Base-by-base conservation (phyloP, 140 eudicot genomes). In the Cichorium intybus region DNA sequence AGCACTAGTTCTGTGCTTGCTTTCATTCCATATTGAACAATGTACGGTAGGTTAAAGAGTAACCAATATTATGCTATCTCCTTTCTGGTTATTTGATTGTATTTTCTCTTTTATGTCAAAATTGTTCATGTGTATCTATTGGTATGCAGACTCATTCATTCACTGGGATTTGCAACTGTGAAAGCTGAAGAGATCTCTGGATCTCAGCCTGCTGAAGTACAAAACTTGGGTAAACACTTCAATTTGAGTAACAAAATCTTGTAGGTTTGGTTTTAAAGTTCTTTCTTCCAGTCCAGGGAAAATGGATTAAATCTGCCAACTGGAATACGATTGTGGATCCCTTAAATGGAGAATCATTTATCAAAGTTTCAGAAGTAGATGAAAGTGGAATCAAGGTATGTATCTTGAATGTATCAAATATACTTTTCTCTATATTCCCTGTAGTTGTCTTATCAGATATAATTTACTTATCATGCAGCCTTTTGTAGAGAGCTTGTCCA, bases 271-370 rank as follows among this genome's bases (percentile, higher is more conserved):
- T 0, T 27, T 27, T 27, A 27, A 27, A 27, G 31, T 27, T 67
- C 39, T 51, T 62, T 61, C 26, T 79, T 43, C 26, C 75, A 92
- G 99, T 92, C 71, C 95, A 92, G 80, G 99, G 99, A 2, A 92
- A 81, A 53, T 92, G 99, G 99, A 69, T 80, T 21, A 68, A 5
- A 31, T 67, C 99, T 62, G 71, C 96, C 49, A 66, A 56, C 16
- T 92, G 93, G 99, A 92, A 88, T 53, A 92, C 93, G 11, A 66
- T 92, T 55, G 69, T 77, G 49, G 99, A 92, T 74, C 97, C 99
- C 49, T 77, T 92, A 64, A 92, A 92, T 62, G 99, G 99, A 56
- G 96, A 92, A 74, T 48, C 89, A 11, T 92, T 92, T 68, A 88
- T 92, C 43, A 88, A 81, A 79, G 93, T 92, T 60, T 70, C 99